A percentile compares a stretch with the other conserved stretches of the same genome.
phyloP scores from a whole-genome alignment of 805 yeast genomes.

The Soucietia sequanensis region DNA sequence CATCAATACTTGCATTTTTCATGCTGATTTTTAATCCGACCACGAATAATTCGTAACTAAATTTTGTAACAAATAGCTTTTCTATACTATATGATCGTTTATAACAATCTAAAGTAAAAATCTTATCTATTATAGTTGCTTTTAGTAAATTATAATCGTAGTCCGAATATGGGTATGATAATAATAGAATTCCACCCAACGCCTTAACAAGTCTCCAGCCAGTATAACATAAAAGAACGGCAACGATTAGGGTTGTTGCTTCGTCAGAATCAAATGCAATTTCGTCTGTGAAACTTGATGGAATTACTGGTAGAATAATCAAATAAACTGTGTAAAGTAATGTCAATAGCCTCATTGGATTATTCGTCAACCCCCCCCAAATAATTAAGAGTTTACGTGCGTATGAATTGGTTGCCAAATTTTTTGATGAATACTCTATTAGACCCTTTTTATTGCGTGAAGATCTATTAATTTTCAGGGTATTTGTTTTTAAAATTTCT shows the following conservation, averaged over 20 bases:
- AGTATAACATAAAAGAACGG: constrained; percentile 43
- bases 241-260: constrained; percentile 44
- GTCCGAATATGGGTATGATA: constrained; percentile 51
- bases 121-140: constrained; percentile 40
- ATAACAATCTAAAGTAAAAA: constrained; percentile 51
- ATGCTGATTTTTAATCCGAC: constrained; percentile 55
- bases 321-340: constrained; percentile 41
- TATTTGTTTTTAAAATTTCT: constrained; percentile 6
- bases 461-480: too few species aligned
- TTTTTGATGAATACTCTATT: constrained; percentile 2
- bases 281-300: constrained; percentile 24
- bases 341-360: constrained; percentile 49
- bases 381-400: constrained; percentile 12
- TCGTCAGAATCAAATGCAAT: constrained; percentile 42
- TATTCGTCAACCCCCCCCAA: constrained; percentile 17
- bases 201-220: constrained; percentile 53
- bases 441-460: constrained; percentile 10
- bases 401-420: constrained; percentile 1
- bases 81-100: constrained; percentile 49
- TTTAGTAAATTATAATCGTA: constrained; percentile 36
- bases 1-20: constrained; percentile 72
- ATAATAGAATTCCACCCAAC: constrained; percentile 51
- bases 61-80: constrained; percentile 55
- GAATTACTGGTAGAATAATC: constrained; percentile 39
- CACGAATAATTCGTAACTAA: constrained; percentile 59